These are phyloP conservation scores for Xylariaceae sp. DNA, from an alignment of 2,329 filamentous ascomycete genomes.

Conservation along the genomic window DNA sequence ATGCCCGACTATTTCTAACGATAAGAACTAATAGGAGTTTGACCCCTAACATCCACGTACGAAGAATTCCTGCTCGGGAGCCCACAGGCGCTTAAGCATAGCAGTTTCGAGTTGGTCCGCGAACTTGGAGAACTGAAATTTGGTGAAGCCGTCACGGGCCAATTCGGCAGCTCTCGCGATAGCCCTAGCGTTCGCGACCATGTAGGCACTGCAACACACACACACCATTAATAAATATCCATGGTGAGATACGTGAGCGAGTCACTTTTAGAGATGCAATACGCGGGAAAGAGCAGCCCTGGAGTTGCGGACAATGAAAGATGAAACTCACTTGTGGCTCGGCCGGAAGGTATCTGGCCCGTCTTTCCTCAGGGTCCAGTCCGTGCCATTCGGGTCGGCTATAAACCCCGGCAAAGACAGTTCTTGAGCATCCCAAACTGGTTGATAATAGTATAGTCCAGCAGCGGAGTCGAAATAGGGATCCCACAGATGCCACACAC, in stretches of 20 bases:
- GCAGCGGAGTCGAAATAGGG: constrained; percentile 42
- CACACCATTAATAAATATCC: neutral
- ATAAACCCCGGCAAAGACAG: constrained; percentile 49
- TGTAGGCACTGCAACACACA: constrained; percentile 44
- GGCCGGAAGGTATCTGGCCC: constrained; percentile 52
- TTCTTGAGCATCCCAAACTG: constrained; percentile 53
- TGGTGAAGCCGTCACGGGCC: constrained; percentile 41
- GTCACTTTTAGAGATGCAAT: neutral
- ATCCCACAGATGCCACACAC: constrained; percentile 49
- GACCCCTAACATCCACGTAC: constrained; percentile 30
- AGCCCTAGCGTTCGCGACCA: constrained; percentile 50
- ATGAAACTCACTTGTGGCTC: constrained; percentile 44
- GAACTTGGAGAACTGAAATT: constrained; percentile 42
- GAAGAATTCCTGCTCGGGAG: constrained; percentile 47
- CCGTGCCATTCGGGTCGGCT: constrained; percentile 41
- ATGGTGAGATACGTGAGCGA: neutral
- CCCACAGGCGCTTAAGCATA: constrained; percentile 48
- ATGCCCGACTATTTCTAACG: neutral
- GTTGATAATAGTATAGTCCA: constrained; percentile 51
- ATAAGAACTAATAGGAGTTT: neutral
- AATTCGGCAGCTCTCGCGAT: constrained; percentile 47
- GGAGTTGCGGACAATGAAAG: neutral
- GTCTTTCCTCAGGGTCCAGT: constrained; percentile 42
- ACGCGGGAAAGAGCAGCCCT: neutral
- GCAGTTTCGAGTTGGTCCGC: constrained; percentile 45